These are phyloP conservation scores for Flaveria robusta DNA, from an alignment of 129 eudicot species.

Conservation along the genomic window DNA sequence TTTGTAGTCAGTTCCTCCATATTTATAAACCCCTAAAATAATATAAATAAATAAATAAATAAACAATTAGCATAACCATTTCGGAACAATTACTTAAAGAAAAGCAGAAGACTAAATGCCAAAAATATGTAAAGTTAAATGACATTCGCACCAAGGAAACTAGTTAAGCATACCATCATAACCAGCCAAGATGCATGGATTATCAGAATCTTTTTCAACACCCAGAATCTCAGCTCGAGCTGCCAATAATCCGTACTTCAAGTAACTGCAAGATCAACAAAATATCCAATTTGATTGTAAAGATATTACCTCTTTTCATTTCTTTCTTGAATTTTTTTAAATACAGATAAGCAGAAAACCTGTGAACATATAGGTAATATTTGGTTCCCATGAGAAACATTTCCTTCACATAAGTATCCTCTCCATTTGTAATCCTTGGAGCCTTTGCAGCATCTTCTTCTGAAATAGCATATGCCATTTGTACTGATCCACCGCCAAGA, in stretches of 20 bases:
- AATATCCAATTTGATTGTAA: not conserved
- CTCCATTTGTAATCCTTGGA: conserved; percentile 72
- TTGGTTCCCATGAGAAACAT: conserved; percentile 88
- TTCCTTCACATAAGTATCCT: conserved; percentile 83
- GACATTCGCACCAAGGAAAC: not conserved
- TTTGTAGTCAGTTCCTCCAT: conserved; percentile 57
- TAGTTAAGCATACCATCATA: conserved; percentile 56
- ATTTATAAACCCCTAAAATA: conserved; percentile 59
- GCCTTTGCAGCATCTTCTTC: conserved; percentile 92
- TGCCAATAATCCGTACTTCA: conserved; percentile 94
- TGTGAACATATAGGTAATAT: conserved; percentile 96
- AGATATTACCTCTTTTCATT: not conserved
- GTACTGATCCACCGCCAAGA: conserved; percentile 99
- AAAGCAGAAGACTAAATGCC: not conserved
- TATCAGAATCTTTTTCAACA: conserved; percentile 59
- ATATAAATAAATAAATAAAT: not conserved
- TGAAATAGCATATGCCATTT: conserved; percentile 98
- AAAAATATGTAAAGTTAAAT: not conserved
- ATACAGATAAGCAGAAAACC: conserved; percentile 42
- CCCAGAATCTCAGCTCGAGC: conserved; percentile 97
- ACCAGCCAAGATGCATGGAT: conserved; percentile 76
- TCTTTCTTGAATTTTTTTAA: not conserved
- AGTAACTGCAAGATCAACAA: conserved; percentile 58
- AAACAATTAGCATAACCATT: not conserved
- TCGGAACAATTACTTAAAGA: not conserved